phyloP scores from a whole-genome alignment of 176 grass and related monocot species.

The Aegilops longissima region DNA sequence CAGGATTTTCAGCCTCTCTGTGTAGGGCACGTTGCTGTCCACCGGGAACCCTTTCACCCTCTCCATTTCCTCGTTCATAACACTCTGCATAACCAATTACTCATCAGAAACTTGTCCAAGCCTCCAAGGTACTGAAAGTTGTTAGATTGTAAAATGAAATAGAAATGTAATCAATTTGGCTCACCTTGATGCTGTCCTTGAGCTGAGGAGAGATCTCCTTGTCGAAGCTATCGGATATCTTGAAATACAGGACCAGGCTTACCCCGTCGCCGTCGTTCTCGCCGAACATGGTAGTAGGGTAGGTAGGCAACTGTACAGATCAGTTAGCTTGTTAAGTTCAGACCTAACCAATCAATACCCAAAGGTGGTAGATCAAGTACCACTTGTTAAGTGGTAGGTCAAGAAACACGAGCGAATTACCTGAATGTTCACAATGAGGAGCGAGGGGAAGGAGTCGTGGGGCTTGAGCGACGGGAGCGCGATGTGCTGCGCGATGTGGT shows the following conservation, averaged over 20 bases:
- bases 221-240: slow-evolving; percentile 77
- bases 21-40: slow-evolving; percentile 64
- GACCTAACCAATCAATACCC: neutral
- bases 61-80: slow-evolving; percentile 78
- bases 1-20: slow-evolving; percentile 91
- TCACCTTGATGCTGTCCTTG: slow-evolving; percentile 81
- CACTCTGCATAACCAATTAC: slow-evolving; percentile 46
- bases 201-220: slow-evolving; percentile 67
- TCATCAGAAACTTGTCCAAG: slow-evolving; percentile 1
- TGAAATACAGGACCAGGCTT: slow-evolving; percentile 90
- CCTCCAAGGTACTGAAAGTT: neutral
- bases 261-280: slow-evolving; percentile 84
- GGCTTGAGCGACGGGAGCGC: slow-evolving; percentile 61
- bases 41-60: slow-evolving; percentile 77
- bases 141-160: neutral
- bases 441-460: slow-evolving; percentile 65
- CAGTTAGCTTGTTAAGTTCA: slow-evolving; percentile 22
- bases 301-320: slow-evolving; percentile 65
- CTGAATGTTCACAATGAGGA: slow-evolving; percentile 95
- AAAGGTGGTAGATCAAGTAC: neutral
- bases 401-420: slow-evolving; percentile 37
- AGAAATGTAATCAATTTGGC: neutral
- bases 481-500: slow-evolving; percentile 87
- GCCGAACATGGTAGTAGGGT: slow-evolving; percentile 74
- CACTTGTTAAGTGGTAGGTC: too few species aligned